A percentile compares a stretch with the other conserved stretches of the same genome.
These are phyloP conservation scores for Ogataea polymorpha DNA, from an alignment of 805 yeast genomes.

Conservation along the genomic window DNA sequence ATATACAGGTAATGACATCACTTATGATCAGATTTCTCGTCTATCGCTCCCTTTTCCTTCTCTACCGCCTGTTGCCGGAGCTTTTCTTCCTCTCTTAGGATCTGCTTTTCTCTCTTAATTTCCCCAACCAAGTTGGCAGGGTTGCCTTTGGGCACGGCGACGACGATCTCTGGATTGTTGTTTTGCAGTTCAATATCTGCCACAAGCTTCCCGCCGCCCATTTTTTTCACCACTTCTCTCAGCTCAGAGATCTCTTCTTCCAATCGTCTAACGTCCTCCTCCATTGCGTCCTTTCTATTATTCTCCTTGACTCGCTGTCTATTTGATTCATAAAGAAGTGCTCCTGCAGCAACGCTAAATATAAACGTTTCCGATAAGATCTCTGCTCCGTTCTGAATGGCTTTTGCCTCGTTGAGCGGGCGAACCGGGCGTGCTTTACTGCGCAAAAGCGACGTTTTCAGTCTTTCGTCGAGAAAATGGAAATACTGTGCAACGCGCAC, in stretches of 20 bases:
- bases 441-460: slow-evolving; percentile 61
- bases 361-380: slow-evolving; percentile 74
- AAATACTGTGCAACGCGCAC: slow-evolving; percentile 68
- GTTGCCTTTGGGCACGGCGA: slow-evolving; percentile 8
- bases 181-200: background rate
- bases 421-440: slow-evolving; percentile 54
- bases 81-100: background rate
- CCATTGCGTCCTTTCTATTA: slow-evolving; percentile 58
- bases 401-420: slow-evolving; percentile 78
- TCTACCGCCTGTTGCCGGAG: background rate
- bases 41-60: background rate
- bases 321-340: slow-evolving; percentile 67
- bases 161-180: slow-evolving; percentile 6
- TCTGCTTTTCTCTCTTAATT: slow-evolving; percentile 4
- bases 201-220: slow-evolving; percentile 28
- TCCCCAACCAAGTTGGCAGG: slow-evolving; percentile 9
- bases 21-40: background rate
- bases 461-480: slow-evolving; percentile 60
- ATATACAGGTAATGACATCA: slow-evolving; percentile 3
- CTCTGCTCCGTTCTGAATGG: slow-evolving; percentile 79
- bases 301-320: slow-evolving; percentile 64
- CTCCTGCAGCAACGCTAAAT: slow-evolving; percentile 75
- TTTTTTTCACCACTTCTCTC: slow-evolving; percentile 42
- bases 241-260: slow-evolving; percentile 68
- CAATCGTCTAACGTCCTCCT: slow-evolving; percentile 67